phyloP scores from a whole-genome alignment of 352 stramenopile species.

The Lagenidium sp. region DNA sequence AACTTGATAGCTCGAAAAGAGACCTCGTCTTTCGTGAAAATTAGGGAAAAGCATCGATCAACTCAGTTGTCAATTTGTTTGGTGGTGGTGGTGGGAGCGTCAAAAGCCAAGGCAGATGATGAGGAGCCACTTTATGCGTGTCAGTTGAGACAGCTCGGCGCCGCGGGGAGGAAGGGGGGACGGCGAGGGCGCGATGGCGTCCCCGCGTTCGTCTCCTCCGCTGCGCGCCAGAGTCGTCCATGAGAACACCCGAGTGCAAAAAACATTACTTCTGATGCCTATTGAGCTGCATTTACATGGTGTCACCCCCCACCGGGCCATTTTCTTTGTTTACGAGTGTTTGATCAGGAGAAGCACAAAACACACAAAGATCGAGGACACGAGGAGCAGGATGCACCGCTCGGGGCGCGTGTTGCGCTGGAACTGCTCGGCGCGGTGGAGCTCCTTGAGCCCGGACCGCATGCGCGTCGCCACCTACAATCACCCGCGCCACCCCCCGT shows the following conservation, averaged over 20 bases:
- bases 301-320: no score
- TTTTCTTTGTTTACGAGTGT: conserved; percentile 33
- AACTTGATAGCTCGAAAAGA: no score
- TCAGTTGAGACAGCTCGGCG: conserved; percentile 38
- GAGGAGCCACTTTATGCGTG: conserved; percentile 39
- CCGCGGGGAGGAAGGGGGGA: no score
- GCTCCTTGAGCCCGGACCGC: conserved; percentile 46
- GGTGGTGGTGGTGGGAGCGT: no score
- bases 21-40: no score
- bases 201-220: no score
- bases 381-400: conserved; percentile 60
- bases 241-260: conserved; percentile 36
- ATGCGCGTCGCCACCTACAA: conserved; percentile 45
- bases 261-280: conserved; percentile 10
- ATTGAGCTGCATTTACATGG: no score
- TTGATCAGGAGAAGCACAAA: conserved; percentile 61
- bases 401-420: conserved; percentile 57
- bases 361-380: conserved; percentile 54
- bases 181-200: not conserved
- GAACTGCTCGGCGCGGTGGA: conserved; percentile 50
- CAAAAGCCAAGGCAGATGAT: no score
- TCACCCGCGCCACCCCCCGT: not conserved
- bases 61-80: no score
- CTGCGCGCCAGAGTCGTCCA: no score
- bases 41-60: no score